Evolutionary conservation across 495 filamentous ascomycete species (phyloP), one percentile per base, ranked within the genome.

Genomic region (Symbiotaphrina buchneri): DNA sequence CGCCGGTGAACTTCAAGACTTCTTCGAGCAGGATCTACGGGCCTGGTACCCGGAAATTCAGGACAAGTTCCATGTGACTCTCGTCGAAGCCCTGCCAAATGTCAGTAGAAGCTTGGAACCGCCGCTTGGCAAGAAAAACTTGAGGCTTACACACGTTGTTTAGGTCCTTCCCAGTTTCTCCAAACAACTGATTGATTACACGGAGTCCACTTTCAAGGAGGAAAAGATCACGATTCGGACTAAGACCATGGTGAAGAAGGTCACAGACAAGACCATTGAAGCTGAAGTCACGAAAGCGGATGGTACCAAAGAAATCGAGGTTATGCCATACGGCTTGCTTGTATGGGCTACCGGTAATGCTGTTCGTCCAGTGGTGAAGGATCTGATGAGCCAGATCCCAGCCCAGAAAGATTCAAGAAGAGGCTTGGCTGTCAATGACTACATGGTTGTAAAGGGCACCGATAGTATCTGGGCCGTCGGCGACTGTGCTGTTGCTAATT

Each of bases 301-400:
- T 41, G 90, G 90, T 42, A 65, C 68, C 46, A 91, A 91, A 62
- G 58, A 69, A 30, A 47, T 65, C 23, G 65, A 93, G 48, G 63
- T 65, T 19, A 75, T 95, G 45, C 87, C 90, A 28, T 99, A 90
- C 54, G 87, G 87, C 43, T 72, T 94, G 28, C 68, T 99, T 20
- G 85, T 99, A 33, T 99, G 87, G 87, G 87, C 87, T 24, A 95
- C 90, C 22, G 90, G 90, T 52, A 97, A 97, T 47, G 82, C 87
- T 13, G 59, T 97, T 18, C 81, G 90, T 35, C 70, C 70, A 18
- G 61, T 95, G 8, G 66, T 95, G 48, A 74, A 70, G 43, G 85
- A 95, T 51, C 68, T 95, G 27, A 91, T 94, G 72, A 52, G 50
- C 39, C 77, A 85, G 51, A 79, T 97, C 36, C 82, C 90, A 6